Percentiles rank a stretch among this genome's conserved stretches.
phyloP scores from a whole-genome alignment of 2,329 filamentous ascomycete species.

The Exophiala lecanii-corni region DNA sequence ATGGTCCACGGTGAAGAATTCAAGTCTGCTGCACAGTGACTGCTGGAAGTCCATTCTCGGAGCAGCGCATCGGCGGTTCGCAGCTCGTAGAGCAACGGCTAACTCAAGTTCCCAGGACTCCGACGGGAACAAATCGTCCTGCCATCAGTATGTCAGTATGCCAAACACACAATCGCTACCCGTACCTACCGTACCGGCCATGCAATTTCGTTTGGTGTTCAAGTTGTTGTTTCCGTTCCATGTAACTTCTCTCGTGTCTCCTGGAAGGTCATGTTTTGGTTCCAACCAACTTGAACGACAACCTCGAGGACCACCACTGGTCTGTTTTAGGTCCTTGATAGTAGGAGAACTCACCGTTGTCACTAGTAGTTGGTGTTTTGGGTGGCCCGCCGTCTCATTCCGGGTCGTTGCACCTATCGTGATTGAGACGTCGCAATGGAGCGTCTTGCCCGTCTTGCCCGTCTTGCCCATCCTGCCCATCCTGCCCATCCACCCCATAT shows the following conservation, averaged over 20 bases:
- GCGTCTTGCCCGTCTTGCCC: not conserved
- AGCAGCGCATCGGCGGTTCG: not conserved
- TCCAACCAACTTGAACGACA: not conserved
- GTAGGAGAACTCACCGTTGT: not conserved
- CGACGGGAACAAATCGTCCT: not conserved
- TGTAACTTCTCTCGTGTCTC: not conserved
- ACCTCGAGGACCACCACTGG: not conserved
- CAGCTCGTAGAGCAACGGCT: not conserved
- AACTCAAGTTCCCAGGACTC: not conserved
- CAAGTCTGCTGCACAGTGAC: not conserved
- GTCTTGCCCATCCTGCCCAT: no score
- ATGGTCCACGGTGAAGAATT: not conserved
- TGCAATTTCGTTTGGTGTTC: slow-evolving; percentile 1
- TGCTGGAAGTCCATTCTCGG: not conserved
- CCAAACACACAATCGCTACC: not conserved
- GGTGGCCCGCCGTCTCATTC: not conserved
- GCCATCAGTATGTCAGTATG: no score
- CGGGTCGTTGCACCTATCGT: not conserved
- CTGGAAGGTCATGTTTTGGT: not conserved
- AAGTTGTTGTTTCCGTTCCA: not conserved
- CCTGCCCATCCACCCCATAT: no score
- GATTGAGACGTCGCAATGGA: not conserved
- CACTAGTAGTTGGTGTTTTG: slow-evolving; percentile 1
- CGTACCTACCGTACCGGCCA: not conserved
- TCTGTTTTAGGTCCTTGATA: not conserved